Evolutionary conservation across 352 stramenopile genomes (phyloP), one percentile per base, ranked within the genome.

Genomic region (Globisporangium alternatum): DNA sequence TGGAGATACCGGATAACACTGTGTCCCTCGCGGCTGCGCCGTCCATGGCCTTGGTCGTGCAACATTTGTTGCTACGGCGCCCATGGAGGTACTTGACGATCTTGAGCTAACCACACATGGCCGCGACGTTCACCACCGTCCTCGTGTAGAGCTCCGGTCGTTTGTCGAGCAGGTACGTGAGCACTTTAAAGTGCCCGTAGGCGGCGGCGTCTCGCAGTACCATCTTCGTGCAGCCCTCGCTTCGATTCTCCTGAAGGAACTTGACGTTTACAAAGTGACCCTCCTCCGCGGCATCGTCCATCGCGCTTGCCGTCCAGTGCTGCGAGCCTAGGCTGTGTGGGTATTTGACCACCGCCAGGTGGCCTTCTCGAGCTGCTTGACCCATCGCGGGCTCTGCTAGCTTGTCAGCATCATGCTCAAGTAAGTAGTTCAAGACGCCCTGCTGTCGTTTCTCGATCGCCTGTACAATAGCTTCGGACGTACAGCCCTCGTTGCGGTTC

Each of bases 11-110:
- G 30, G 31, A 57, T 31, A 44, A 45, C 35, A 13, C 30, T 41
- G 15, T 44, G 28, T 2, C 17, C 17, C 9, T 54, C 15, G 56
- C 28, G n/a, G 56, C 43, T 15, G 25, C 28, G 8, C 3, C 28
- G 5, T 60, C 51, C 52, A 58, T 58, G 12, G 53, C 61, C 25
- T 62, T 19, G 17, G n/a, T 52, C 12, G 37, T 66, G 21, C 53
- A 66, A 12, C 61, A 51, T 54, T 66, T 51, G 5, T 2, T n/a
- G 17, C 61, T 25, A 22, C 56, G 15, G 30, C 44, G 39, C 9
- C 45, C 43, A 15, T 62, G 44, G 7, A 52, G n/a, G n/a, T 19
- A 52, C 21, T 12, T 30, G 6, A 52, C 45, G 21, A 52, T 5
- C 21, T 31, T 28, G 17, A 49, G 43, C 5, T 53, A 39, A 12